A percentile compares a stretch with the other conserved stretches of the same genome.
Evolutionary conservation across 306 rosid species (phyloP).

Genomic region (Clitoria ternatea): DNA sequence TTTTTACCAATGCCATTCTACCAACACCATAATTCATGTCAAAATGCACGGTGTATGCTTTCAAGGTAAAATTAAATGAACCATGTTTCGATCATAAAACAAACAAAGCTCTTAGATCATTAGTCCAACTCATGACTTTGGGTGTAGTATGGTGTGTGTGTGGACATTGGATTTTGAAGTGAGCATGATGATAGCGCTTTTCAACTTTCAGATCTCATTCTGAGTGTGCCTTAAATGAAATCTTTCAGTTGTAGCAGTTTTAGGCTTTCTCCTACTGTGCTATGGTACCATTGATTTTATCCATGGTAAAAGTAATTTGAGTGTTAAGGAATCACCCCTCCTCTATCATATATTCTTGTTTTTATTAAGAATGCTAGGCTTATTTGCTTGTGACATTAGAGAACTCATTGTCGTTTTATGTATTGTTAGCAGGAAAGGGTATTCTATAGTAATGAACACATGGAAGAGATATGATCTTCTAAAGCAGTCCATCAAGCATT

Average conservation of each 20-base stretch:
- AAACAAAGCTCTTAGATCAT: no score
- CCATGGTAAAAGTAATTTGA: background rate
- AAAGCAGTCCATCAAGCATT: constrained; percentile 86
- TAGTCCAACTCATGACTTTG: constrained; percentile 2
- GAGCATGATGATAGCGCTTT: background rate
- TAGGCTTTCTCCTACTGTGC: background rate
- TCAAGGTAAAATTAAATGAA: no score
- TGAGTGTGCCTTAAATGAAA: background rate
- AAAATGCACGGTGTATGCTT: no score
- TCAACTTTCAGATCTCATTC: background rate
- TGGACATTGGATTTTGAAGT: background rate
- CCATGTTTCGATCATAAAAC: no score
- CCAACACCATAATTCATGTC: no score
- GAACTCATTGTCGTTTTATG: constrained; percentile 1
- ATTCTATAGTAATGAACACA: constrained; percentile 85
- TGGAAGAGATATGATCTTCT: constrained; percentile 97
- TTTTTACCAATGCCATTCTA: no score
- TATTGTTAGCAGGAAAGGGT: constrained; percentile 65
- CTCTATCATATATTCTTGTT: background rate
- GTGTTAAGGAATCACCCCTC: background rate
- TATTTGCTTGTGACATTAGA: background rate
- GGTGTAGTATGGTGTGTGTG: background rate
- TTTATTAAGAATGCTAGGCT: background rate
- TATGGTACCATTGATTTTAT: background rate
- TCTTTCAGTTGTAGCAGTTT: background rate